These are phyloP conservation scores for Salix exigua DNA, from an alignment of 345 rosid species.

Conservation along the genomic window DNA sequence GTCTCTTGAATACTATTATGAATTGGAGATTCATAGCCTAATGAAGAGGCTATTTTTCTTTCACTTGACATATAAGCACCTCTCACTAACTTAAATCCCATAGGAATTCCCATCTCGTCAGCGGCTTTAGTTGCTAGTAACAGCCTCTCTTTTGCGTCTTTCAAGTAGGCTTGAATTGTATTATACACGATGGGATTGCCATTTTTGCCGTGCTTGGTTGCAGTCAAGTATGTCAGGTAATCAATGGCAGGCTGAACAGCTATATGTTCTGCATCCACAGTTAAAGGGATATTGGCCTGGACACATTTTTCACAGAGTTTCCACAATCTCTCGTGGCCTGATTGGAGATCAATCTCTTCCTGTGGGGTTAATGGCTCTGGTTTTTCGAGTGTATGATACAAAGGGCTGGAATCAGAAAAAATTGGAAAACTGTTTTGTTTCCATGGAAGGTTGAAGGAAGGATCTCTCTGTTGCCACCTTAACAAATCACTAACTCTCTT, in stretches of 20 bases:
- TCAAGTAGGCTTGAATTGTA: slow-evolving; percentile 78
- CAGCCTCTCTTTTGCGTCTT: slow-evolving; percentile 70
- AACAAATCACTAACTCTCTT: slow-evolving; percentile 67
- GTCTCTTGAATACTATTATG: slow-evolving; percentile 69
- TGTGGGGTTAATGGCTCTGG: slow-evolving; percentile 60
- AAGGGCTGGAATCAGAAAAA: slow-evolving; percentile 63
- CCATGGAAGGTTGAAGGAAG: slow-evolving; percentile 68
- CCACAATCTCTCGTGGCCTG: slow-evolving; percentile 46
- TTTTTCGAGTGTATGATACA: slow-evolving; percentile 58
- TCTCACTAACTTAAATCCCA: slow-evolving; percentile 81
- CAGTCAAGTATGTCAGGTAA: slow-evolving; percentile 64
- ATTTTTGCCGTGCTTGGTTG: slow-evolving; percentile 43
- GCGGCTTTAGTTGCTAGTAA: slow-evolving; percentile 48
- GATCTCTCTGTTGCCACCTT: slow-evolving; percentile 69
- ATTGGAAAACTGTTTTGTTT: slow-evolving; percentile 56
- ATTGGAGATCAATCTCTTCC: slow-evolving; percentile 57
- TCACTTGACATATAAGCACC: slow-evolving; percentile 91
- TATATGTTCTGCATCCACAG: slow-evolving; percentile 80
- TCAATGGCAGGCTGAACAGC: slow-evolving; percentile 80
- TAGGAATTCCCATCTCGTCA: slow-evolving; percentile 48
- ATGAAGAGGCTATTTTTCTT: slow-evolving; percentile 47
- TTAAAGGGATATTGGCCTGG: slow-evolving; percentile 49
- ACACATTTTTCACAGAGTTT: slow-evolving; percentile 53
- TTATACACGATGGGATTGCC: slow-evolving; percentile 53
- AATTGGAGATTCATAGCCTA: slow-evolving; percentile 70